Percentiles rank a stretch among this genome's conserved stretches.
These are phyloP conservation scores for Mycena polygramma DNA, from an alignment of 768 basidiomycete species.

Conservation along the genomic window DNA sequence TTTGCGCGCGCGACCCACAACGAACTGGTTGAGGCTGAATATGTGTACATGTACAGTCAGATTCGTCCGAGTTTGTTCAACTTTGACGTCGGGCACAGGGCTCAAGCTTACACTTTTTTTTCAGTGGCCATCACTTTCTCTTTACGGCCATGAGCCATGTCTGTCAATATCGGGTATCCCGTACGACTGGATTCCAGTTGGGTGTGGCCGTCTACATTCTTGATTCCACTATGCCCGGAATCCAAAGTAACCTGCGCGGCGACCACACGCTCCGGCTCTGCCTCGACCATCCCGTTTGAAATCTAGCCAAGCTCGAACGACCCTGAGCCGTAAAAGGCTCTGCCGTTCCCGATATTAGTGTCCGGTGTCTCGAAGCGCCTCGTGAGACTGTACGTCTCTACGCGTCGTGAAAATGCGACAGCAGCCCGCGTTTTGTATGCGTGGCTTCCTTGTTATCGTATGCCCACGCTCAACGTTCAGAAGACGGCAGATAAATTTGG, in stretches of 20 bases:
- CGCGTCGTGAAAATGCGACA: constrained; percentile 41
- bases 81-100: no score
- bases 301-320: constrained; percentile 67
- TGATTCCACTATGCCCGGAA: constrained; percentile 64
- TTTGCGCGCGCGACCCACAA: no score
- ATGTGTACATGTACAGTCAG: no score
- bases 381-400: constrained; percentile 59
- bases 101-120: no score
- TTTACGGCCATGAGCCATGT: neutral
- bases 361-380: constrained; percentile 62
- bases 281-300: constrained; percentile 64
- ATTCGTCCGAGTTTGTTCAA: no score
- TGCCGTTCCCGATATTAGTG: constrained; percentile 68
- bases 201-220: constrained; percentile 73
- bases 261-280: constrained; percentile 68
- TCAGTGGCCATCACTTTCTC: no score
- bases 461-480: no score
- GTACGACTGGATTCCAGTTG: constrained; percentile 60
- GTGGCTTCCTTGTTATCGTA: no score
- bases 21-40: no score
- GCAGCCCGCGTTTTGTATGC: constrained; percentile 62
- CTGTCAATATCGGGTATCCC: neutral
- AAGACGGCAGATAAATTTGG: constrained; percentile 21
- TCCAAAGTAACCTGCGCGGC: constrained; percentile 60
- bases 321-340: constrained; percentile 54